A percentile compares a stretch with the other conserved stretches of the same genome.
These are phyloP conservation scores for Ganoderma resinaceum DNA, from an alignment of 1,284 basidiomycete genomes.

Conservation along the genomic window DNA sequence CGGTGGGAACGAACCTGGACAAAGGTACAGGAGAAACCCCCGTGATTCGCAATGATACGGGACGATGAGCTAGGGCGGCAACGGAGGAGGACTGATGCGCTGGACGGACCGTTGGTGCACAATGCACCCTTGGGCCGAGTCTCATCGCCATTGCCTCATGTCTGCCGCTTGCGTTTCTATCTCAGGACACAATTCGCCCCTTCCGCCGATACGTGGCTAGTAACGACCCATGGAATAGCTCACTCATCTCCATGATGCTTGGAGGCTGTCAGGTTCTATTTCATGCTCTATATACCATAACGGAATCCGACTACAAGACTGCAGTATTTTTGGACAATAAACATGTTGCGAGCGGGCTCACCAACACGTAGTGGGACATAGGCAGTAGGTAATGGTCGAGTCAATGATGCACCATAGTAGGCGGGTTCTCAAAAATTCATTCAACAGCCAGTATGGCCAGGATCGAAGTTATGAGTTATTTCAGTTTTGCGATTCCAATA, in stretches of 20 bases:
- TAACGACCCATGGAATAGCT: neutral
- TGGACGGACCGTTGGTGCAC: neutral
- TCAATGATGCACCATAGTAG: no score
- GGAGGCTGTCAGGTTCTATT: neutral
- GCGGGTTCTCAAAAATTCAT: neutral
- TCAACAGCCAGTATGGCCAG: no score
- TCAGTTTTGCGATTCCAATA: neutral
- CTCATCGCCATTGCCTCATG: no score
- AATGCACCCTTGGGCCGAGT: no score
- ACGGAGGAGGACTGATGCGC: neutral
- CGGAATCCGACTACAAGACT: neutral
- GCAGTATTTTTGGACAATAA: no score
- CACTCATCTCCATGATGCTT: neutral
- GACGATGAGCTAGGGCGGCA: neutral
- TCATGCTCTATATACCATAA: neutral
- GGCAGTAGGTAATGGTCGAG: no score
- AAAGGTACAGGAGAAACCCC: neutral
- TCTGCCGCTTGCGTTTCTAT: no score
- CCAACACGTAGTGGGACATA: no score
- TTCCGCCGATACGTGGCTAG: no score
- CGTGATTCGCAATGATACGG: neutral
- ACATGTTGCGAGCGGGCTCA: no score
- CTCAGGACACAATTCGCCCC: no score
- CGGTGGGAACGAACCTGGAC: neutral
- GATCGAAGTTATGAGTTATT: no score